Evolutionary conservation across 192 early-diverging fungal genomes (phyloP), one percentile per base, ranked within the genome.

Genomic region (Coemansia sp.): DNA sequence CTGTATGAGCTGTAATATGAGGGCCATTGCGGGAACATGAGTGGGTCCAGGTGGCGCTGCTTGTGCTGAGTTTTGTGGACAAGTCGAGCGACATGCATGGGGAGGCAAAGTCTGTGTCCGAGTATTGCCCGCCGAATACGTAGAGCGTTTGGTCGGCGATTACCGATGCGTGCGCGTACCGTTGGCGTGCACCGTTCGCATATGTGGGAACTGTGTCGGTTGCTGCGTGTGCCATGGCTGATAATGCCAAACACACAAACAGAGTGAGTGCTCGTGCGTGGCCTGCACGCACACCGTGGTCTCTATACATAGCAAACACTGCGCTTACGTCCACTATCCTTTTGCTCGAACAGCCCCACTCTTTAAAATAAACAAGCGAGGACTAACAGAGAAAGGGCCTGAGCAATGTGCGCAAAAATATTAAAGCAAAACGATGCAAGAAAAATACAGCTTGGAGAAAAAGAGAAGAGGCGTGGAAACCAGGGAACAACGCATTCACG

Each of bases 121-220:
- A 50, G 22, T 19, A 14, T 21, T 70, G 72, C 15, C 76, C 76
- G 57, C 76, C 76, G 21, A 79, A 60, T 25, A 79, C 65, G 54
- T 79, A 79, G 48, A 79, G 66, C 23, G 71, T 62, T 50, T 70
- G 60, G 67, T 79, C 76, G 24, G 76, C 70, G 6, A 79, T 70
- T 3, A 62, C 62, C 22, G 76, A 79, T 2, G 71, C 59, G 22
- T 73, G 71, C 9, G 57, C 56, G 67, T 71, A 79, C 64, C 76
- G 76, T 48, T 39, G 23, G 5, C 58, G 50, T 7, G 58, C 64
- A 29, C 60, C 67, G 51, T 54, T 35, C 15, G 57, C 15, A 23
- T 79, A 79, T 23, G 17, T 39, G 17, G 6, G 9, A n/a, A 45
- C 48, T 5, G 54, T n/a, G 11, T 52, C 11, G 9, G 52, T 29